These are phyloP conservation scores for Erythrobasidium yunnanense DNA, from an alignment of 768 basidiomycete genomes.

Conservation along the genomic window DNA sequence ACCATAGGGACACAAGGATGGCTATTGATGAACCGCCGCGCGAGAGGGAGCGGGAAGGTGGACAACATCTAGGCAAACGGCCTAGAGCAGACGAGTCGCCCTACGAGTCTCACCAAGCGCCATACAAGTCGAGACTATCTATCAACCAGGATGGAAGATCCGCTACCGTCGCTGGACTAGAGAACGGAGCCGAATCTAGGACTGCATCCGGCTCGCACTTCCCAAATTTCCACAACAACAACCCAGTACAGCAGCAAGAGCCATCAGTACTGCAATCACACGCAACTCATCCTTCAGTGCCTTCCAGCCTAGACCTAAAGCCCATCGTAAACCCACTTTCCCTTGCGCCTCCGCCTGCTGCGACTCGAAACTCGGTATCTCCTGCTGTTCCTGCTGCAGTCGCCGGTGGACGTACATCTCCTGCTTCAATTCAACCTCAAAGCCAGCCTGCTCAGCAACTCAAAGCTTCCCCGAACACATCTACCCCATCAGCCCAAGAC, in stretches of 20 bases:
- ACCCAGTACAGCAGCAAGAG: neutral
- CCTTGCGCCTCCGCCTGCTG: neutral
- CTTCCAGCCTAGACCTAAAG: neutral
- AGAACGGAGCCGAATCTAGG: constrained; percentile 9
- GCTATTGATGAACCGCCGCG: neutral
- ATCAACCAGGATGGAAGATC: neutral
- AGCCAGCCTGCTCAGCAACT: neutral
- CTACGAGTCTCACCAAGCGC: neutral
- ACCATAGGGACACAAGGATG: constrained; percentile 9
- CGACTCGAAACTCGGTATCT: neutral
- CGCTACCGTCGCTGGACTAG: too few relatives aligned
- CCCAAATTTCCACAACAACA: neutral
- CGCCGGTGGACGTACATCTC: neutral
- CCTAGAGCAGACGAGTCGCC: neutral
- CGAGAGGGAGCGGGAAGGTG: constrained; percentile 3
- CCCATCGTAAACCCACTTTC: neutral
- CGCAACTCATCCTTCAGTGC: neutral
- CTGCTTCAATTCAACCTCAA: neutral
- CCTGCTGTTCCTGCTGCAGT: neutral
- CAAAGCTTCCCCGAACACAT: neutral
- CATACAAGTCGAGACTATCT: constrained; percentile 8
- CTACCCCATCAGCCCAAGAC: neutral
- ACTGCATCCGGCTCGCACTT: constrained; percentile 1
- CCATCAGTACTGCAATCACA: neutral
- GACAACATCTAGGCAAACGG: constrained; percentile 13